These are phyloP conservation scores for Eutrema japonicum DNA, from an alignment of 345 rosid genomes.

Conservation along the genomic window DNA sequence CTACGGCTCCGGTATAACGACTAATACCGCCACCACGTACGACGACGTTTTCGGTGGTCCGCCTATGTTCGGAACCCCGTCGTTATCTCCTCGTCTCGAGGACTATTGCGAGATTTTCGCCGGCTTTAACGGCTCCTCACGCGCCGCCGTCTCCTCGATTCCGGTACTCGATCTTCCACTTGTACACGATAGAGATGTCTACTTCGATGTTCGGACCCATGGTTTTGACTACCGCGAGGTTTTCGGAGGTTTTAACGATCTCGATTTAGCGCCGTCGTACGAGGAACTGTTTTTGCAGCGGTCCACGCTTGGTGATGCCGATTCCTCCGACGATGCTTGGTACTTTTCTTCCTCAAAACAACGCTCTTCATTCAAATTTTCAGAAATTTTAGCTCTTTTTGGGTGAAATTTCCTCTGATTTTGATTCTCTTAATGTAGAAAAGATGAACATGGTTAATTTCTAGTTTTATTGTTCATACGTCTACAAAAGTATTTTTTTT, in stretches of 20 bases:
- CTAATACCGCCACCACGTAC: constrained; percentile 50
- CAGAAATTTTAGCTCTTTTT: not conserved
- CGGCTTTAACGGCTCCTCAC: constrained; percentile 68
- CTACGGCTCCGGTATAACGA: constrained; percentile 34
- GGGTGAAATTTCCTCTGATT: not conserved
- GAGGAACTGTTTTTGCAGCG: constrained; percentile 60
- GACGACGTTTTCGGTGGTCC: constrained; percentile 85
- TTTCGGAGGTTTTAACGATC: constrained; percentile 63
- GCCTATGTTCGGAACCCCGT: constrained; percentile 57
- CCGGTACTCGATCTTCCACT: constrained; percentile 90
- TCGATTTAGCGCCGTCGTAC: constrained; percentile 65
- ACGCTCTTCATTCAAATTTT: not conserved
- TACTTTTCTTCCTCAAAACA: constrained; percentile 31
- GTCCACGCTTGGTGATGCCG: constrained; percentile 46
- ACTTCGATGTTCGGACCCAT: constrained; percentile 68
- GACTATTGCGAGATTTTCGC: constrained; percentile 87
- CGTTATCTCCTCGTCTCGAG: constrained; percentile 78
- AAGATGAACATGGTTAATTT: not conserved
- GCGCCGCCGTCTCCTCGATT: constrained; percentile 67
- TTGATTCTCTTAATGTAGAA: not conserved
- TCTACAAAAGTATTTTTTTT: not conserved
- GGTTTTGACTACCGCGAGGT: constrained; percentile 74
- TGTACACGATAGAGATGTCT: constrained; percentile 51
- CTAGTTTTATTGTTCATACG: not conserved
- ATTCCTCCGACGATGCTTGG: constrained; percentile 88